These are phyloP conservation scores for Cucumis variabilis DNA, from an alignment of 331 rosid genomes.

Conservation along the genomic window DNA sequence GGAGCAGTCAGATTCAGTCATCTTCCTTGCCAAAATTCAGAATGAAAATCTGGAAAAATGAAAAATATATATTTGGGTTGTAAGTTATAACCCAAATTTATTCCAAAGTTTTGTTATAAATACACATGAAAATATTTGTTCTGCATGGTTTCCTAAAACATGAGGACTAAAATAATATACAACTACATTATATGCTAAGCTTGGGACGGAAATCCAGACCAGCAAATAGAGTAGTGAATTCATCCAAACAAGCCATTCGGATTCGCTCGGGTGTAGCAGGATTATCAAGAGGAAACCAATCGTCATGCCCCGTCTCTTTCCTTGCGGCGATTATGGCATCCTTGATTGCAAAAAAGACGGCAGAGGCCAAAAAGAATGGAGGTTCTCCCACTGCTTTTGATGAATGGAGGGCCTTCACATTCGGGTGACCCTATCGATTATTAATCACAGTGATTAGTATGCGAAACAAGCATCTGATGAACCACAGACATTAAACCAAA, in stretches of 20 bases:
- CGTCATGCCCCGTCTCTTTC: conserved; percentile 59
- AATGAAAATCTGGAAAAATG: background rate
- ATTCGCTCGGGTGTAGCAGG: conserved; percentile 97
- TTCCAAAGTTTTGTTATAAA: background rate
- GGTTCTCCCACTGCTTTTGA: conserved; percentile 99
- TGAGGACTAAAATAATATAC: background rate
- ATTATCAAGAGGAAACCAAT: conserved; percentile 93
- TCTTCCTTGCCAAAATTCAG: background rate
- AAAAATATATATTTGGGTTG: background rate
- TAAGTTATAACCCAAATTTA: background rate
- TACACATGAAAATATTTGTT: background rate
- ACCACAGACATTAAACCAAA: background rate
- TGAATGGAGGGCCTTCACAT: conserved; percentile 90
- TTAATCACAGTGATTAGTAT: conserved; percentile 28
- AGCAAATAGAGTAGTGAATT: conserved; percentile 50
- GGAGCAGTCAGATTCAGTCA: background rate
- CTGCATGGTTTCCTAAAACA: background rate
- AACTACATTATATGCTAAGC: conserved; percentile 66
- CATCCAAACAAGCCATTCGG: conserved; percentile 92
- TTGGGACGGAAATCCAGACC: conserved; percentile 67
- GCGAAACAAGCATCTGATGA: background rate
- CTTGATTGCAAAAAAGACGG: conserved; percentile 81
- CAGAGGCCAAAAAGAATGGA: conserved; percentile 91
- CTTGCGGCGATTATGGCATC: conserved; percentile 86
- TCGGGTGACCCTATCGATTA: conserved; percentile 84